phyloP scores from a whole-genome alignment of 2,329 filamentous ascomycete species.

The Nectriaceae sp. region DNA sequence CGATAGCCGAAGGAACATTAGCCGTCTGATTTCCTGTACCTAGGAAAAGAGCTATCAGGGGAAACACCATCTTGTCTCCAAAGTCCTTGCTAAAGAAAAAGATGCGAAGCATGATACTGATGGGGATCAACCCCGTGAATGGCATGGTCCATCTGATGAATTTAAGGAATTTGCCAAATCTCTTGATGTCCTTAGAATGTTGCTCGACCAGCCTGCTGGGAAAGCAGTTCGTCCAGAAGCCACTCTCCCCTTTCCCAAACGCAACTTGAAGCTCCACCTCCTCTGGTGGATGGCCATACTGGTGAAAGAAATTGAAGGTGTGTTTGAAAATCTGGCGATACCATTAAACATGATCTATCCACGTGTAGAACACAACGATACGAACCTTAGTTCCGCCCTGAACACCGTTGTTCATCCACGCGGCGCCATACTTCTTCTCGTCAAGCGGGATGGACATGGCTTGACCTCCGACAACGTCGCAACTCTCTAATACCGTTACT shows the following conservation, averaged over 20 bases:
- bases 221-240: constrained; percentile 68
- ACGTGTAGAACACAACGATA: too few relatives aligned
- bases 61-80: constrained; percentile 69
- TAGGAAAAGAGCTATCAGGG: constrained; percentile 72
- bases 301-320: constrained; percentile 64
- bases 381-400: constrained; percentile 54
- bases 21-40: constrained; percentile 76
- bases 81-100: constrained; percentile 73
- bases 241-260: constrained; percentile 59
- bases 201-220: constrained; percentile 58
- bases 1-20: constrained; percentile 68
- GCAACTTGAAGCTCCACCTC: constrained; percentile 63
- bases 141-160: constrained; percentile 62
- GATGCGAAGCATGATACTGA: constrained; percentile 65
- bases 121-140: constrained; percentile 60
- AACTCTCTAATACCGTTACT: constrained; percentile 63
- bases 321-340: constrained; percentile 61
- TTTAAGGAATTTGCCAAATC: constrained; percentile 32
- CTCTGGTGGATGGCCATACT: constrained; percentile 56
- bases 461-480: constrained; percentile 60
- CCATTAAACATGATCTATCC: too few relatives aligned
- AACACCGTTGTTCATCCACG: constrained; percentile 65
- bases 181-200: constrained; percentile 48
- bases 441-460: constrained; percentile 61
- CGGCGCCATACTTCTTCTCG: constrained; percentile 56